Percentiles rank a stretch among this genome's conserved stretches.
phyloP scores from a whole-genome alignment of 1,284 basidiomycete genomes.

The Fomitopsis schrenkii region DNA sequence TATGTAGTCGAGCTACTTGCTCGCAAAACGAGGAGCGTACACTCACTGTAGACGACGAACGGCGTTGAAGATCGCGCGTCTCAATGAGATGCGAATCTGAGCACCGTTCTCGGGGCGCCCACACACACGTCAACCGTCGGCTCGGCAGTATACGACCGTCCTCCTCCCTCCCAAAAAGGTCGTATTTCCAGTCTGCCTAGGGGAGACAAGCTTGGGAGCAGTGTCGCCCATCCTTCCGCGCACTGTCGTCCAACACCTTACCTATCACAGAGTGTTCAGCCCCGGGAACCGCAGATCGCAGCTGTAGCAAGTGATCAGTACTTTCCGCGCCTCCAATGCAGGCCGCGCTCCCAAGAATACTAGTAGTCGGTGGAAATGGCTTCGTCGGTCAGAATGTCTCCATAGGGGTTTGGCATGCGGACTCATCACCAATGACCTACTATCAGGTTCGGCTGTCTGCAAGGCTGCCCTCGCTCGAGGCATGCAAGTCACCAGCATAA shows the following conservation, averaged over 20 bases:
- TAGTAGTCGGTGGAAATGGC: constrained; percentile 93
- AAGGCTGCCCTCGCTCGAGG: constrained; percentile 81
- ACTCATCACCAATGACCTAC: background rate
- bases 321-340: constrained; percentile 13
- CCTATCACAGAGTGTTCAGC: too few species aligned
- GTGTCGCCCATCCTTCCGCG: too few species aligned
- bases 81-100: background rate
- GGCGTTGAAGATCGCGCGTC: background rate
- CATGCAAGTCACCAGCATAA: constrained; percentile 85
- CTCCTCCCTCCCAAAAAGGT: too few species aligned
- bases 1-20: too few species aligned
- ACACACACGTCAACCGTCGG: background rate
- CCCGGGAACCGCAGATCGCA: too few species aligned
- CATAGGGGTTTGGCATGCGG: background rate
- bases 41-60: background rate
- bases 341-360: constrained; percentile 51
- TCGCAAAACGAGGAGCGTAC: too few species aligned
- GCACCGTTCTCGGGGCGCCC: background rate
- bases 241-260: too few species aligned
- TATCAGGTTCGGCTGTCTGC: constrained; percentile 86
- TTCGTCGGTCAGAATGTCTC: constrained; percentile 69
- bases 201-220: too few species aligned
- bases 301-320: too few species aligned
- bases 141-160: too few species aligned
- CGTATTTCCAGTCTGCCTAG: too few species aligned